Percentiles rank a stretch among this genome's conserved stretches.
phyloP scores from a whole-genome alignment of 768 basidiomycete species.

The Leucogyrophana mollusca region DNA sequence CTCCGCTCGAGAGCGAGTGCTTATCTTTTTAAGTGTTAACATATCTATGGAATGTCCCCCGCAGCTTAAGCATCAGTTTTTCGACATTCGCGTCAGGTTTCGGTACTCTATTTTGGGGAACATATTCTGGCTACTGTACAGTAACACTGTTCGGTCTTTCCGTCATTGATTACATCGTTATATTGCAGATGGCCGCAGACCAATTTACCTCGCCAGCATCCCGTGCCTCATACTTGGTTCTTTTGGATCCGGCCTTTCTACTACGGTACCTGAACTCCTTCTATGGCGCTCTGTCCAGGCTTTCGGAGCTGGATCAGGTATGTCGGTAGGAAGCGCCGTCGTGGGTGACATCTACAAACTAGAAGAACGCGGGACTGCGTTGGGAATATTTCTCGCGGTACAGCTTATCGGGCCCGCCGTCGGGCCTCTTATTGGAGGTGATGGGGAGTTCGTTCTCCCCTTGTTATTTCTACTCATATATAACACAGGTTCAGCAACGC shows the following conservation, averaged over 20 bases:
- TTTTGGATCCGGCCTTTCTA: constrained; percentile 50
- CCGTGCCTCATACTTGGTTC: constrained; percentile 57
- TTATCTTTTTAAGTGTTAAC: too few species aligned
- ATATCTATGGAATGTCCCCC: too few species aligned
- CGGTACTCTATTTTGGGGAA: constrained; percentile 46
- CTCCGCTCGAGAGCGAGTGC: too few species aligned
- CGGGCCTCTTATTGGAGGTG: constrained; percentile 28
- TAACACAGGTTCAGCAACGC: constrained; percentile 16
- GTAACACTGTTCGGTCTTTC: constrained; percentile 4
- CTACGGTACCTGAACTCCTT: constrained; percentile 47
- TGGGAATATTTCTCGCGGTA: constrained; percentile 36
- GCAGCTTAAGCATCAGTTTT: constrained; percentile 45
- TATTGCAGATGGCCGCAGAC: constrained; percentile 55
- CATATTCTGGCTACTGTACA: constrained; percentile 45
- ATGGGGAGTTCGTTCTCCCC: background rate
- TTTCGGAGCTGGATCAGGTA: constrained; percentile 52
- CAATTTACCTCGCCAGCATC: constrained; percentile 54
- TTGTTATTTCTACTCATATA: background rate
- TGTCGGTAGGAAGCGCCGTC: constrained; percentile 52
- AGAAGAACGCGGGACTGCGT: constrained; percentile 47
- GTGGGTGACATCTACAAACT: constrained; percentile 60
- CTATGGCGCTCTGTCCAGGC: constrained; percentile 62
- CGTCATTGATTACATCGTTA: background rate
- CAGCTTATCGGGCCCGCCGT: constrained; percentile 30
- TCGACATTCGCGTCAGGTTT: constrained; percentile 42